phyloP scores from a whole-genome alignment of 768 basidiomycete genomes.

The Cystofilobasidium capitatum region DNA sequence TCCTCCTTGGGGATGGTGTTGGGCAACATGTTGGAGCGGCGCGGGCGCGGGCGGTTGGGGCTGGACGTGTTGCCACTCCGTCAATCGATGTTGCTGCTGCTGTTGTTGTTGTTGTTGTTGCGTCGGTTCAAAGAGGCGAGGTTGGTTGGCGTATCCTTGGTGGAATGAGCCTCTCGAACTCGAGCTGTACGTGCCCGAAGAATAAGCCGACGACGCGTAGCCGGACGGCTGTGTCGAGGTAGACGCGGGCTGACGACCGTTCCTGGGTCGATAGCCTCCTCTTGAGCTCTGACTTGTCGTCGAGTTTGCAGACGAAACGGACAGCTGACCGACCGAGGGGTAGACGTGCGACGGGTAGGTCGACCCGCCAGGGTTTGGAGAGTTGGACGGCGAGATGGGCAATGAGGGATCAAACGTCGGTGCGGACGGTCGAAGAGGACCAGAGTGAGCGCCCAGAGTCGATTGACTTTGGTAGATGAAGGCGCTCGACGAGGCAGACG shows the following conservation, averaged over 20 bases:
- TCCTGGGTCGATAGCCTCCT: neutral
- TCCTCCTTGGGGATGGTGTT: constrained; percentile 1
- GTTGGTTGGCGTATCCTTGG: neutral
- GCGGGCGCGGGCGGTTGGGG: constrained; percentile 2
- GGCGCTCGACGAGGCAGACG: neutral
- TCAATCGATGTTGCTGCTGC: constrained; percentile 2
- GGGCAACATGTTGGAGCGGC: constrained; percentile 8
- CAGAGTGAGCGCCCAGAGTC: neutral
- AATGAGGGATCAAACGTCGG: constrained; percentile 20
- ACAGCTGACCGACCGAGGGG: neutral
- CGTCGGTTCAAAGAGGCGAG: neutral
- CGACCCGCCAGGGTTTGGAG: neutral
- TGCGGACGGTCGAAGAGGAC: constrained; percentile 18
- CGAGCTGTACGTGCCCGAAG: no score
- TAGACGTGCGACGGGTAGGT: neutral
- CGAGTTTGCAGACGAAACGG: neutral
- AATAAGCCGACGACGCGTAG: neutral
- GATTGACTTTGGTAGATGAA: neutral
- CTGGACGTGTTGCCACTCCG: neutral
- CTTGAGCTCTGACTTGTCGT: neutral
- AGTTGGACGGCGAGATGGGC: neutral
- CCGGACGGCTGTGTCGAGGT: neutral
- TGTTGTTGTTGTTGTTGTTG: neutral
- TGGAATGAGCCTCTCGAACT: neutral
- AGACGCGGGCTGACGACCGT: constrained; percentile 2